A percentile compares a stretch with the other conserved stretches of the same genome.
Conservation (phyloP, 2,329 filamentous ascomycete species). For the Cercospora brassicicola region DNA sequence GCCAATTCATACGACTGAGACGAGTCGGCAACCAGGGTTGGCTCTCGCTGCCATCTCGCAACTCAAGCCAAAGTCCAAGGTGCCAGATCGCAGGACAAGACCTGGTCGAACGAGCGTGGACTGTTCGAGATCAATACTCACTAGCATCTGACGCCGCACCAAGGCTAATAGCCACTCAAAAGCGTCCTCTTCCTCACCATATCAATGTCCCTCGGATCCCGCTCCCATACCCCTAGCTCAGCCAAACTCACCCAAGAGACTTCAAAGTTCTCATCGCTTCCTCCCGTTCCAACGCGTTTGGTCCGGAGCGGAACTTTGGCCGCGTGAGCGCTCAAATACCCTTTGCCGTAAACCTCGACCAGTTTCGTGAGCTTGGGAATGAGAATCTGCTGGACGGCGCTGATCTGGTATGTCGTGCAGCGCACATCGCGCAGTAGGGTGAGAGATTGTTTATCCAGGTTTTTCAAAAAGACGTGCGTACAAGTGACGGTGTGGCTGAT, state of each 20-base stretch:
- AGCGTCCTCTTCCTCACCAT: slow-evolving; percentile 8
- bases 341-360: not conserved
- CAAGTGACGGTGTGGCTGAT: slow-evolving; percentile 5
- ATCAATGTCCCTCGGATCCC: slow-evolving; percentile 13
- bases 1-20: not conserved
- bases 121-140: no score
- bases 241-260: slow-evolving; percentile 6
- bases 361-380: slow-evolving; percentile 5
- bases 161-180: slow-evolving; percentile 10
- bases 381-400: slow-evolving; percentile 7
- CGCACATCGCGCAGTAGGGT: slow-evolving; percentile 3
- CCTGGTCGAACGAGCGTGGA: no score
- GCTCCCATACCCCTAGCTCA: slow-evolving; percentile 6
- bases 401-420: slow-evolving; percentile 2
- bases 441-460: not conserved
- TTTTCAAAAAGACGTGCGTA: not conserved
- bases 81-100: no score
- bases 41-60: not conserved
- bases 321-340: not conserved
- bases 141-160: not conserved
- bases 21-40: not conserved
- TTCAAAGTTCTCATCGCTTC: slow-evolving; percentile 1
- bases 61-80: not conserved
- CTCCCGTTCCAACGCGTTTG: slow-evolving; percentile 6
- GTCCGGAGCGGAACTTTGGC: slow-evolving; percentile 6